A percentile compares a stretch with the other conserved stretches of the same genome.
phyloP scores from a whole-genome alignment of 768 basidiomycete species.

The Calocybe indica region DNA sequence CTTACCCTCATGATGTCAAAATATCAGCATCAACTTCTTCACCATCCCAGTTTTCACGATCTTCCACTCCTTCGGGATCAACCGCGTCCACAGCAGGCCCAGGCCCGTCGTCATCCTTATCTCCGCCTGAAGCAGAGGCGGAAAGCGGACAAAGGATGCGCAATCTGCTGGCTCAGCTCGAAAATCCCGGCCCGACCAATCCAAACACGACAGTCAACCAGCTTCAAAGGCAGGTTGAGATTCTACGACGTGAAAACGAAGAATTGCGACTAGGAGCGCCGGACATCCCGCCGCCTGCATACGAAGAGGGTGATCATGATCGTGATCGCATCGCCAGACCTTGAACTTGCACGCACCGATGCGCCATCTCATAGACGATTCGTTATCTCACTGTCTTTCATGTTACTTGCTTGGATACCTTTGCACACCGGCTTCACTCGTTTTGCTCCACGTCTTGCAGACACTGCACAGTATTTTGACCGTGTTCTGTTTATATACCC shows the following conservation, averaged over 20 bases:
- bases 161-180: conserved; percentile 5
- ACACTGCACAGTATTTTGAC: no score
- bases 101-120: no score
- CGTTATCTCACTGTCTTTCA: no score
- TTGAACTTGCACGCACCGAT: no score
- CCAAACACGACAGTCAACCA: not conserved
- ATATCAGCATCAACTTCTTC: not conserved
- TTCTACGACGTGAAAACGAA: conserved; percentile 7
- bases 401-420: no score
- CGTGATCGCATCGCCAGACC: no score
- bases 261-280: conserved; percentile 1
- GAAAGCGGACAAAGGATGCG: conserved; percentile 7
- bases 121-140: not conserved
- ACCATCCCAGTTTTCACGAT: not conserved
- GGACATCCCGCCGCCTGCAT: conserved; percentile 5
- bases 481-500: no score
- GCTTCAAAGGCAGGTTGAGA: conserved; percentile 6
- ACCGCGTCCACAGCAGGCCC: no score
- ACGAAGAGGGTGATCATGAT: not conserved
- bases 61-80: not conserved
- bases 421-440: no score
- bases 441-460: no score
- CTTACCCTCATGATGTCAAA: conserved; percentile 4
- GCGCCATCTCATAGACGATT: no score
- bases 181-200: conserved; percentile 1